These are phyloP conservation scores for Cercophora sp. DNA, from an alignment of 495 filamentous ascomycete species.

Conservation along the genomic window DNA sequence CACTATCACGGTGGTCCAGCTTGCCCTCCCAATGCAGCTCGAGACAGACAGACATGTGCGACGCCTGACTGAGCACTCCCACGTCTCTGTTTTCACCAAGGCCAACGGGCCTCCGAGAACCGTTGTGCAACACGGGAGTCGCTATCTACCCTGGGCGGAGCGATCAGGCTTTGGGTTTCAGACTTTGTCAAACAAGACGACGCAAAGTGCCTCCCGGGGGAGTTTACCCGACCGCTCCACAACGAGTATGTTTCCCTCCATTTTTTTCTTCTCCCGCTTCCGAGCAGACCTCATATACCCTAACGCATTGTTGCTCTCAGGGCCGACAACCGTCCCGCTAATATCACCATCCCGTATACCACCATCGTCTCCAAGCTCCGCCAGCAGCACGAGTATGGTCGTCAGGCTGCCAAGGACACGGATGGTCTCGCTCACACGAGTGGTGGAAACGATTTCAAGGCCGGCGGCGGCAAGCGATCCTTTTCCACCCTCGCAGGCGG, in stretches of 20 bases:
- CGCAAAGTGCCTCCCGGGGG: slow-evolving; percentile 1
- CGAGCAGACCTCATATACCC: slow-evolving; percentile 1
- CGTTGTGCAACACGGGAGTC: neutral
- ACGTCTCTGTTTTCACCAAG: neutral
- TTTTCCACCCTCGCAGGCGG: slow-evolving; percentile 1
- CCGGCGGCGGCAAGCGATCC: neutral
- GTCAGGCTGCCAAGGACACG: neutral
- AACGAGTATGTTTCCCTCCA: slow-evolving; percentile 11
- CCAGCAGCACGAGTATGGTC: neutral
- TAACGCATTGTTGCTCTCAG: slow-evolving; percentile 4
- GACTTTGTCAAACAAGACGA: slow-evolving; percentile 8
- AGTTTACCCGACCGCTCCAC: slow-evolving; percentile 5
- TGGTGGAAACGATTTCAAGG: neutral
- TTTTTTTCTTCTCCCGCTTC: slow-evolving; percentile 9
- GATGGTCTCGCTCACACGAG: slow-evolving; percentile 1
- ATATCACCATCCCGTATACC: slow-evolving; percentile 9
- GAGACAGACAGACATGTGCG: neutral
- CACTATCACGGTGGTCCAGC: slow-evolving; percentile 1
- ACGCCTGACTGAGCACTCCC: slow-evolving; percentile 3
- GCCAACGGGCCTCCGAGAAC: neutral
- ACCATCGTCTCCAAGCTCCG: slow-evolving; percentile 1
- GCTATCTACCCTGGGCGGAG: slow-evolving; percentile 4
- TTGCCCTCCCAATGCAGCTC: neutral
- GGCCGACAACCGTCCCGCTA: neutral
- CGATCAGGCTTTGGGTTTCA: slow-evolving; percentile 9